Base-by-base conservation (phyloP, 176 grass and related monocot species). In the Aegilops sharonensis region DNA sequence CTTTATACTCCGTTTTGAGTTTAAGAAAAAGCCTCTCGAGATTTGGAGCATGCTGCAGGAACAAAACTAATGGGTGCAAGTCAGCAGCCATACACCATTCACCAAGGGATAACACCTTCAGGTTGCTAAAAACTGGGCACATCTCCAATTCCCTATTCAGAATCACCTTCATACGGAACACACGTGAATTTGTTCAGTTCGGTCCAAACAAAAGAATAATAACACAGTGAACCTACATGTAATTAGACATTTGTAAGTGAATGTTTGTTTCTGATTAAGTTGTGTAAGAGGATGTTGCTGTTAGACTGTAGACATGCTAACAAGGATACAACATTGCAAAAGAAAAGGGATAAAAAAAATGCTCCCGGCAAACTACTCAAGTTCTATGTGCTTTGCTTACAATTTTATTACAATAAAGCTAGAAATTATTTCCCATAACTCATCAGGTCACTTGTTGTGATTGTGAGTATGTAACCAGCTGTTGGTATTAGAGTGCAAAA, bases 51-150 rank as follows among this genome's bases (percentile, higher is more conserved):
- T 78, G 43, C 21, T 68, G 72, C 11, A 85, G 83, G 21, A 85
- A 85, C 72, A 15, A 78, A 78, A 67, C 10, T 68, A 85, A 78
- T 68, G 62, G 42, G 78, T 25, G 60, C 7, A 65, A 78, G 7
- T 77, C 61, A 77, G 73, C 45, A 77, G 83, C 45, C 73, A 77
- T 37, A 78, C 73, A 85, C 83, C 83, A 85, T 20, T 85, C 61
- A 36, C 72, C 83, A 56, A 85, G 83, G 61, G 43, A 85, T 23
- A 78, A 56, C 11, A 73, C 54, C 73, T 85, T 85, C 31, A 78
- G 30, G 6, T 78, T 77, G 73, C 23, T 54, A 56, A 78, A 85
- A 37, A 4, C 24, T 56, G 72, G 62, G 43, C 61, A 78, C 3
- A 0, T 27, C 54, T 66, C 77, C 43, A 67, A 5, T 54, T 77